Evolutionary conservation across 2,329 filamentous ascomycete genomes (phyloP).

Genomic region (Grosmannia clavigera): DNA sequence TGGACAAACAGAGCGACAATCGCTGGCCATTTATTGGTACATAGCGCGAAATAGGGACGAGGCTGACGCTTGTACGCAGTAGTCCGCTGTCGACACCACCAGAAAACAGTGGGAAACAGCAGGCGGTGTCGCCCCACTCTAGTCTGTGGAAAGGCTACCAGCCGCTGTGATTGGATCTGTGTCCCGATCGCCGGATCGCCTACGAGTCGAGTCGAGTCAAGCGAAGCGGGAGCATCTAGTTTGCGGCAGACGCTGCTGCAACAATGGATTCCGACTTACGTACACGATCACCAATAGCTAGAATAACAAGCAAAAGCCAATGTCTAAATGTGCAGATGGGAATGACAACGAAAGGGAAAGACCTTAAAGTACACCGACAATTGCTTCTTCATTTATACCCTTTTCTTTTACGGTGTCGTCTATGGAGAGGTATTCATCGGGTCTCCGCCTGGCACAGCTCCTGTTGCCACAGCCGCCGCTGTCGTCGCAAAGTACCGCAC

Average conservation of each 20-base stretch:
- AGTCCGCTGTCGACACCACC: neutral
- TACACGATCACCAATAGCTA: neutral
- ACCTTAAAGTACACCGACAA: constrained; percentile 1
- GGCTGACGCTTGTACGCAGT: neutral
- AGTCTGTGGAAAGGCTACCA: neutral
- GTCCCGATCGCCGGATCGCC: neutral
- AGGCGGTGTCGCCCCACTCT: neutral
- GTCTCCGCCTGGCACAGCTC: constrained; percentile 34
- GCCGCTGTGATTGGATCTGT: neutral
- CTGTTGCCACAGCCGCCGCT: constrained; percentile 52
- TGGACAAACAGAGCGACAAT: neutral
- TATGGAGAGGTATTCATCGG: constrained; percentile 56
- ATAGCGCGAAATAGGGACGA: neutral
- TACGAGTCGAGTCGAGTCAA: neutral
- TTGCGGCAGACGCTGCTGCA: neutral
- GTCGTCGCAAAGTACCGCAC: constrained; percentile 96
- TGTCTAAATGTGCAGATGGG: neutral
- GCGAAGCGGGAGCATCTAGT: neutral
- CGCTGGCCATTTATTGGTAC: neutral
- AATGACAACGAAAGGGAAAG: neutral
- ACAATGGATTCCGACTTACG: neutral
- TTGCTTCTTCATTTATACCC: constrained; percentile 20
- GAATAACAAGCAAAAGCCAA: neutral
- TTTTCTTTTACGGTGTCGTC: constrained; percentile 23
- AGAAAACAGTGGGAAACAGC: neutral